Evolutionary conservation across 495 filamentous ascomycete genomes (phyloP).

Genomic region (Aspergillus panamensis): DNA sequence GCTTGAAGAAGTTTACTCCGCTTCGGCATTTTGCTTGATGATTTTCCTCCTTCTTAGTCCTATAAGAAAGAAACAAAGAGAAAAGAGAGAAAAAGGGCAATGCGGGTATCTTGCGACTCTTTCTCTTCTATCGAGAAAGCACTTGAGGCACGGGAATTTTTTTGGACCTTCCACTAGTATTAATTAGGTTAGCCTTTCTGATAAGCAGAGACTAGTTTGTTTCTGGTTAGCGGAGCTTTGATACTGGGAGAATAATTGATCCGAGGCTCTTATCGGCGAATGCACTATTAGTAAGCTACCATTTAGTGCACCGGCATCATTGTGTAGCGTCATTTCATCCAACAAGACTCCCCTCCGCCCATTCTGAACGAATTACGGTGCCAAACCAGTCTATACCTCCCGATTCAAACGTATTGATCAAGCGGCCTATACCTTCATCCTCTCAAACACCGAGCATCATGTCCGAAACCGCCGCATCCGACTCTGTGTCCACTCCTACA

Average conservation of each 20-base stretch:
- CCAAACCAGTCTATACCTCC: no score
- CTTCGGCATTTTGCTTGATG: slow-evolving; percentile 49
- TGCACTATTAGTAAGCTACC: not conserved
- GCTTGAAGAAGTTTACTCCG: slow-evolving; percentile 64
- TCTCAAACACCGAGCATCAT: not conserved
- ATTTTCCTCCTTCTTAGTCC: not conserved
- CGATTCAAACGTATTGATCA: no score
- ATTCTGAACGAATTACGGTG: no score
- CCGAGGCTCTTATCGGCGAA: slow-evolving; percentile 16
- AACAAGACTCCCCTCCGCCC: no score
- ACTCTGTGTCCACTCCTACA: not conserved
- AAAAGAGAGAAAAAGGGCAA: not conserved
- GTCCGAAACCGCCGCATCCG: not conserved
- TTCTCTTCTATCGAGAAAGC: not conserved
- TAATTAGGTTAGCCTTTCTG: slow-evolving; percentile 26
- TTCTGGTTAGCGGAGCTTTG: not conserved
- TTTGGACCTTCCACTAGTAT: slow-evolving; percentile 32
- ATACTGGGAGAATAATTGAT: slow-evolving; percentile 24
- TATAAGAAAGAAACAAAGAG: not conserved
- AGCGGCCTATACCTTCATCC: not conserved
- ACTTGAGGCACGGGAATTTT: slow-evolving; percentile 39
- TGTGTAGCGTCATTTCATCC: not conserved
- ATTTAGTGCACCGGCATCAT: not conserved
- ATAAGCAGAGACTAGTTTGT: slow-evolving; percentile 22
- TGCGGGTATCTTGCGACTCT: not conserved